Evolutionary conservation across 768 basidiomycete species (phyloP).

Genomic region (Agrocybe chaxingu): DNA sequence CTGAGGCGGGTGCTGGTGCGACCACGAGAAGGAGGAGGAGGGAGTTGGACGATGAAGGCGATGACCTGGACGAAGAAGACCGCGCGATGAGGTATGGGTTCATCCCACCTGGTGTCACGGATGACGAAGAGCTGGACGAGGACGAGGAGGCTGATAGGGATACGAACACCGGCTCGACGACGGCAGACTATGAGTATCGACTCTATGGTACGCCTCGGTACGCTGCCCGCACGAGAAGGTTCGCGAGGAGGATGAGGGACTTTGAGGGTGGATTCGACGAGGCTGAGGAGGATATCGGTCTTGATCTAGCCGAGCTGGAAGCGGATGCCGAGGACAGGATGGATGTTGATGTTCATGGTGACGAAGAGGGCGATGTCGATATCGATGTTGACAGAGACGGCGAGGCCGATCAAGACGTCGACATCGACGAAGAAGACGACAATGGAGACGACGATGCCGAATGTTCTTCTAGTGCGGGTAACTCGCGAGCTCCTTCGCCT

Average conservation of each 20-base stretch:
- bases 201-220: constrained; percentile 8
- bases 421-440: neutral
- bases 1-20: constrained; percentile 9
- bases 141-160: constrained; percentile 18
- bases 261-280: constrained; percentile 3
- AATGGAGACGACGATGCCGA: constrained; percentile 23
- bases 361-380: constrained; percentile 4
- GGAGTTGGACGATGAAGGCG: constrained; percentile 11
- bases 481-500: neutral
- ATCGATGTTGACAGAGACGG: neutral
- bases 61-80: constrained; percentile 7
- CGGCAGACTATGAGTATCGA: constrained; percentile 27
- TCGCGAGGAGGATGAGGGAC: constrained; percentile 1
- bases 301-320: constrained; percentile 20
- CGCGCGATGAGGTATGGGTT: constrained; percentile 5
- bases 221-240: too few relatives aligned
- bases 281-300: constrained; percentile 27
- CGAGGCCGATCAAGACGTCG: neutral
- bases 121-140: constrained; percentile 10
- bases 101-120: constrained; percentile 16
- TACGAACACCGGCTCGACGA: constrained; percentile 25
- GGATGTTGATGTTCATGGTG: constrained; percentile 10
- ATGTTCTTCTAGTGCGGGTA: constrained; percentile 5
- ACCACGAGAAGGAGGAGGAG: constrained; percentile 2
- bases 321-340: constrained; percentile 7